Conservation (phyloP, 2,329 filamentous ascomycete species). For the Pseudogymnoascus sp. region DNA sequence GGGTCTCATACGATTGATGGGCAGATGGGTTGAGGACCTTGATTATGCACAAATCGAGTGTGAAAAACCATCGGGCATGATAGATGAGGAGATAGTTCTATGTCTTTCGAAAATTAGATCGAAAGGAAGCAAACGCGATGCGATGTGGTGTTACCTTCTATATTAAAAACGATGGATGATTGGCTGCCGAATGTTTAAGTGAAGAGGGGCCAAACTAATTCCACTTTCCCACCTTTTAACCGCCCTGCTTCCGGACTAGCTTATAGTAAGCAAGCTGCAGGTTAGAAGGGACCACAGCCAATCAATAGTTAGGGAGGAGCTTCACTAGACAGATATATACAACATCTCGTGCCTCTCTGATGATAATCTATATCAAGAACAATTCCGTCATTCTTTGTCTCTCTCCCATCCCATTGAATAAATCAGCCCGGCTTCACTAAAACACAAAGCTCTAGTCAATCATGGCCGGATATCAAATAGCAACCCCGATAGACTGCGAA, state of each 20-base stretch:
- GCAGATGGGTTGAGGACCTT: no score
- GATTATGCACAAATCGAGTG: no score
- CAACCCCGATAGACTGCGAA: slow-evolving; percentile 14
- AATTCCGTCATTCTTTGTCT: neutral
- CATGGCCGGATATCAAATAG: neutral
- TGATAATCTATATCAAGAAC: neutral
- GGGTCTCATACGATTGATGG: no score
- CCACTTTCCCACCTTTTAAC: neutral
- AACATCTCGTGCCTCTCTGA: neutral
- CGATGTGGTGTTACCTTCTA: no score
- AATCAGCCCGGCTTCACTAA: neutral
- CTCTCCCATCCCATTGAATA: neutral
- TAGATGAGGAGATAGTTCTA: no score
- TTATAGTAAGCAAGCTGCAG: neutral
- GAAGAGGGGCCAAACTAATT: no score
- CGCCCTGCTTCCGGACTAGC: neutral
- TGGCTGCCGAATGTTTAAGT: no score
- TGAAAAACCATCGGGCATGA: no score
- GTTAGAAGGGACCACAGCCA: neutral
- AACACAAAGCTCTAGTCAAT: neutral
- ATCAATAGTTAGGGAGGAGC: neutral
- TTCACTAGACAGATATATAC: neutral
- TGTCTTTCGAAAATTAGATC: no score
- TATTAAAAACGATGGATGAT: no score
- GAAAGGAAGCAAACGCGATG: no score